These are phyloP conservation scores for Pythium sukuiense DNA, from an alignment of 352 stramenopile genomes.

Conservation along the genomic window DNA sequence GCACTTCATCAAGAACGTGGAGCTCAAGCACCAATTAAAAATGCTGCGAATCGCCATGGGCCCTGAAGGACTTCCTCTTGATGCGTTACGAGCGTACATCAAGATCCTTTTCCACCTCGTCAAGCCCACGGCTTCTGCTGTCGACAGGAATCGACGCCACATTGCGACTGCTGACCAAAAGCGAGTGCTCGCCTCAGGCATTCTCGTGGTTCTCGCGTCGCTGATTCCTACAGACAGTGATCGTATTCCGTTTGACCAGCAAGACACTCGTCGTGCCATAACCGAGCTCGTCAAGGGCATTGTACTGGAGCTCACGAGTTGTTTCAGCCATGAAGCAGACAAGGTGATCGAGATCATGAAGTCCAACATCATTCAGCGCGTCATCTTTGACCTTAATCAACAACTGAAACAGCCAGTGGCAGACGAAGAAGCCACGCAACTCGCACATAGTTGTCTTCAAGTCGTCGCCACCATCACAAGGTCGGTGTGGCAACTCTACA, in stretches of 20 bases:
- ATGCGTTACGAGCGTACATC: constrained; percentile 58
- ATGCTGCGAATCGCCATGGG: constrained; percentile 52
- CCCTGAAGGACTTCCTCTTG: constrained; percentile 34
- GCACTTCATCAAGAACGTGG: constrained; percentile 72
- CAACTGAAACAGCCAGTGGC: not conserved
- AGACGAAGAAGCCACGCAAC: not conserved
- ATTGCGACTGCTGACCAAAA: constrained; percentile 46
- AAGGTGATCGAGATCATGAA: constrained; percentile 60
- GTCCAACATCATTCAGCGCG: constrained; percentile 57
- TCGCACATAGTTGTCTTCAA: constrained; percentile 10
- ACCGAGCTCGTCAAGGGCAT: constrained; percentile 61
- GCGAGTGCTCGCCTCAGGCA: constrained; percentile 50
- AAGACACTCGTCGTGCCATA: constrained; percentile 28
- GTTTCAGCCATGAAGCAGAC: constrained; percentile 35
- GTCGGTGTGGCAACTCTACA: constrained; percentile 20
- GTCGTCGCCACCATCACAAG: constrained; percentile 19
- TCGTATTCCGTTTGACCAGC: not conserved
- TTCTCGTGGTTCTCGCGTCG: constrained; percentile 49
- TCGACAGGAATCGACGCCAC: constrained; percentile 29
- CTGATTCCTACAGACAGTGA: constrained; percentile 33
- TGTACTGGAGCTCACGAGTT: constrained; percentile 37
- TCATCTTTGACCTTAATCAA: constrained; percentile 36
- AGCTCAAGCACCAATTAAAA: constrained; percentile 70
- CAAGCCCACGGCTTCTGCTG: constrained; percentile 24
- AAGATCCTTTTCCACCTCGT: constrained; percentile 59